A percentile compares a stretch with the other conserved stretches of the same genome.
Conservation (phyloP, 768 basidiomycete genomes). For the Xerocomellus chrysenteron region DNA sequence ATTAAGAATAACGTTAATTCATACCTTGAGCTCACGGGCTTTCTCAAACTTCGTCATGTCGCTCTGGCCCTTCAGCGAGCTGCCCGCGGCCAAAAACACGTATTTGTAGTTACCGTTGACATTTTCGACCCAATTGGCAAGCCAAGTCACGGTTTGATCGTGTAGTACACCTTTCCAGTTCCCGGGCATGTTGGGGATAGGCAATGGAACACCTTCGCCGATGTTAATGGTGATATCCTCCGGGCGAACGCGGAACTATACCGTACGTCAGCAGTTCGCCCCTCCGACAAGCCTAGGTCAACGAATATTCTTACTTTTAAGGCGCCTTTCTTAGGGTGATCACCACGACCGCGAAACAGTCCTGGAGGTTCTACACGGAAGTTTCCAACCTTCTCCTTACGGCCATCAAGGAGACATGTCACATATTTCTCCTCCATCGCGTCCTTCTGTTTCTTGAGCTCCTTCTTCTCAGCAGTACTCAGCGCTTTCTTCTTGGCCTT, state of each 20-base stretch:
- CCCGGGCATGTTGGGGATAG: conserved; percentile 89
- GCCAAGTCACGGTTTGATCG: conserved; percentile 97
- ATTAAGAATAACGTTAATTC: neutral
- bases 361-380: conserved; percentile 98
- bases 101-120: conserved; percentile 96
- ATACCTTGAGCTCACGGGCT: conserved; percentile 91
- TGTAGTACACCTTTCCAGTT: conserved; percentile 87
- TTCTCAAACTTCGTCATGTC: conserved; percentile 99
- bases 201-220: conserved; percentile 68
- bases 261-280: conserved; percentile 6
- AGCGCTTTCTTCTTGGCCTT: conserved; percentile 91
- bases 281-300: neutral
- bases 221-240: conserved; percentile 98
- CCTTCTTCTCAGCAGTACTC: conserved; percentile 87
- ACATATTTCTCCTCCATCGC: conserved; percentile 81
- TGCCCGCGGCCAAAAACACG: conserved; percentile 96
- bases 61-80: conserved; percentile 96
- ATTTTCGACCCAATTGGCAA: conserved; percentile 99
- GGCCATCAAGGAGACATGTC: conserved; percentile 87
- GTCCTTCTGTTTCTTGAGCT: conserved; percentile 81
- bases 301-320: conserved; percentile 64
- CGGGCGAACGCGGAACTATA: conserved; percentile 80
- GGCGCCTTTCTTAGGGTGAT: conserved; percentile 96
- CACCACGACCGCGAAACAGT: conserved; percentile 96
- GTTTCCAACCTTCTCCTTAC: conserved; percentile 98